Evolutionary conservation across 169 alveolate species (phyloP), one percentile per base, ranked within the genome.

Genomic region (Babesia bovis): DNA sequence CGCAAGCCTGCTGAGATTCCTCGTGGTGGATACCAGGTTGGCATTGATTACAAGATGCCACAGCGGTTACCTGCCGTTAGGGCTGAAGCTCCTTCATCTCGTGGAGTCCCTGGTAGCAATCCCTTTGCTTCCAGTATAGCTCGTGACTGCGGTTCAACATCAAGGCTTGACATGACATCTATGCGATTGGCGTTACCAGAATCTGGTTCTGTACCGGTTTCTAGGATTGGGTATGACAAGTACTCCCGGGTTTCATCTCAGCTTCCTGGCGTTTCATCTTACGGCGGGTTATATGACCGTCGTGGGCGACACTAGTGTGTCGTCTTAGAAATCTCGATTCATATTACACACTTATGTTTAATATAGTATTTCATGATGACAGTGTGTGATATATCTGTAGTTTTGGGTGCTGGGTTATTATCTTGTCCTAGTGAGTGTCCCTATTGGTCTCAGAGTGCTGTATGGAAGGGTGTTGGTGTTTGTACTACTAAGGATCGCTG

Each of bases 401-500:
- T 79, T 42, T 56, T 82, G 69, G 84, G 79, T 17, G 65, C 56
- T 23, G 67, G 79, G 38, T 41, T 45, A 7, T n/a, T 57, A n/a
- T 44, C 68, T 15, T 85, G 92, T 35, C 92, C 92, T 26, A 42
- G 47, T 28, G 75, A 73, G 40, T 85, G 92, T 32, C 90, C 92
- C 15, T 81, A 61, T 49, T 69, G 87, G 75, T 76, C 87, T 19
- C 88, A 52, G 59, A 85, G 66, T 49, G 83, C 85, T 23, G 90
- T 85, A 36, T 85, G 92, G 92, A 82, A 82, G 72, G 60, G 81
- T 66, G 70, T 85, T 26, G 92, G 92, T 56, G 84, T 82, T 19
- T 85, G 92, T 50, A 77, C 90, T 35, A 30, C 45, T 12, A 73
- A 33, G 21, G 87, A 40, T 38, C 50, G 56, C 23, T 85, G 92